phyloP scores from a whole-genome alignment of 2,329 filamentous ascomycete species.

The Hypoxylon sp. region DNA sequence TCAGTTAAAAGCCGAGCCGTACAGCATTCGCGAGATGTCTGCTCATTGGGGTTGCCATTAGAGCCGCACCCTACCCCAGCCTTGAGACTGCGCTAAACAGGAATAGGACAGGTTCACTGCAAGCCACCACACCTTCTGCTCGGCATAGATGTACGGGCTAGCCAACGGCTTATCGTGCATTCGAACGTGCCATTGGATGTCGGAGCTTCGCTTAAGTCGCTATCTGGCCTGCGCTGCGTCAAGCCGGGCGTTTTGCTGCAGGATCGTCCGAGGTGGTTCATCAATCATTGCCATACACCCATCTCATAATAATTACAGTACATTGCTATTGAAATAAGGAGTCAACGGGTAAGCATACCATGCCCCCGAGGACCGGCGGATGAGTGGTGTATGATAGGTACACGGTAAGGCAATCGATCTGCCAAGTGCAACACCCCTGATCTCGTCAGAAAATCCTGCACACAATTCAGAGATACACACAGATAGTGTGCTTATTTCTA shows the following conservation, averaged over 20 bases:
- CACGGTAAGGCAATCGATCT: constrained; percentile 31
- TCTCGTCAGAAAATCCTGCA: constrained; percentile 38
- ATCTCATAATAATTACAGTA: constrained; percentile 16
- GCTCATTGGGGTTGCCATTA: constrained; percentile 15
- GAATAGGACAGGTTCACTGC: constrained; percentile 31
- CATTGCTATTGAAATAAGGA: constrained; percentile 5
- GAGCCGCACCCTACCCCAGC: constrained; percentile 42
- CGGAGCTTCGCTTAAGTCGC: constrained; percentile 22
- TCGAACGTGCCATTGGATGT: constrained; percentile 17
- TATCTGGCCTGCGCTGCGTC: constrained; percentile 23
- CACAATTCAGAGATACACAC: constrained; percentile 36
- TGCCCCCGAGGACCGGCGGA: constrained; percentile 31
- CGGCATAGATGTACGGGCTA: constrained; percentile 25
- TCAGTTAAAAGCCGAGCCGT: constrained; percentile 20
- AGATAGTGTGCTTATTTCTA: constrained; percentile 46
- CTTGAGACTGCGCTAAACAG: constrained; percentile 26
- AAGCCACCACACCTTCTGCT: constrained; percentile 38
- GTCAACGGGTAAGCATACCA: constrained; percentile 22
- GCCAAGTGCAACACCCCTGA: constrained; percentile 33
- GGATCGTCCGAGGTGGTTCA: constrained; percentile 33
- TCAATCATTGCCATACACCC: constrained; percentile 24
- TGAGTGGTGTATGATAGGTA: constrained; percentile 10
- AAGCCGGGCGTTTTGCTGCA: constrained; percentile 36
- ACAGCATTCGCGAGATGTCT: constrained; percentile 22
- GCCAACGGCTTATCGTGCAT: constrained; percentile 27